These are phyloP conservation scores for Phoma sp. DNA, from an alignment of 2,329 filamentous ascomycete species.

Conservation along the genomic window DNA sequence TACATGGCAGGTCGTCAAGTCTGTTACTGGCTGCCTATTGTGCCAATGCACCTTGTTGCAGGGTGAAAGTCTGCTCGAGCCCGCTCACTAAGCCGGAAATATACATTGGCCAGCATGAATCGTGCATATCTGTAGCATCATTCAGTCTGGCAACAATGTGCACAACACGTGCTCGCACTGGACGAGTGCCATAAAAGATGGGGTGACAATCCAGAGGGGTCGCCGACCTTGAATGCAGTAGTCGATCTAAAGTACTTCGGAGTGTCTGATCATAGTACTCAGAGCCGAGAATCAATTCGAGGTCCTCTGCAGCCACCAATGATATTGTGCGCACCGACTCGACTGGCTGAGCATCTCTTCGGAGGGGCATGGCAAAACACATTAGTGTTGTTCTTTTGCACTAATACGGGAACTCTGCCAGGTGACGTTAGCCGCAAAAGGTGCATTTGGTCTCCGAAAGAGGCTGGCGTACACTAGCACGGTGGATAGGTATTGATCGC, in stretches of 20 bases:
- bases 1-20: neutral
- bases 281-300: conserved; percentile 8
- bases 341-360: neutral
- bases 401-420: neutral
- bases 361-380: neutral
- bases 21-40: neutral
- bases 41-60: neutral
- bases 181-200: conserved; percentile 1
- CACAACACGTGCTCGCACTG: neutral
- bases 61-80: neutral
- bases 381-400: conserved; percentile 1
- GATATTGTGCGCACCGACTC: neutral
- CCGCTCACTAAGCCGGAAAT: neutral
- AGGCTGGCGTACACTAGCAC: neutral
- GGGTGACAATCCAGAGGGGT: conserved; percentile 7
- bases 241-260: conserved; percentile 3
- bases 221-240: conserved; percentile 7
- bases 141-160: neutral
- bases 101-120: neutral
- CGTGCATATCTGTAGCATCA: neutral
- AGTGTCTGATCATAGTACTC: conserved; percentile 7
- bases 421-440: neutral
- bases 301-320: conserved; percentile 1
- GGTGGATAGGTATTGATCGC: conserved; percentile 2
- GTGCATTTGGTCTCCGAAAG: neutral